Conservation (phyloP, 225 moss, liverwort and hornwort genomes). For the Polytrichum commune region DNA sequence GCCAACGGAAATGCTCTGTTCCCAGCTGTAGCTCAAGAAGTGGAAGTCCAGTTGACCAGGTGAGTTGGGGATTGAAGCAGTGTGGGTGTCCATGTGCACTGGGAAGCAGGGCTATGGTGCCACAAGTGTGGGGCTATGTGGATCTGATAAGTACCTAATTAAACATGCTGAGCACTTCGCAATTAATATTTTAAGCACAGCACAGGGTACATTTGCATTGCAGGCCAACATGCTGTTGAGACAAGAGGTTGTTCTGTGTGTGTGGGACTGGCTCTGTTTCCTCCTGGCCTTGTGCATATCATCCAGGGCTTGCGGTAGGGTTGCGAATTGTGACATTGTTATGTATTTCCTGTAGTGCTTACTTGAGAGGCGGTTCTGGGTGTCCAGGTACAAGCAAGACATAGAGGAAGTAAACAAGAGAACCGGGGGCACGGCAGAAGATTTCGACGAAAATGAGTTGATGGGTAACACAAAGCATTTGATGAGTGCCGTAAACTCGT, state of each 20-base stretch:
- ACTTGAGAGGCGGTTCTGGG: background rate
- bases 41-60: constrained; percentile 64
- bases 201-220: too few relatives aligned
- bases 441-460: constrained; percentile 81
- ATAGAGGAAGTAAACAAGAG: constrained; percentile 86
- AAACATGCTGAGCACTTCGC: too few relatives aligned
- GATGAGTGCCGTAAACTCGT: constrained; percentile 86
- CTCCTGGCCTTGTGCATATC: too few relatives aligned
- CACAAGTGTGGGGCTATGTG: too few relatives aligned
- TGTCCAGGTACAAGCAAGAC: constrained; percentile 81
- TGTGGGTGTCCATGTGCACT: background rate
- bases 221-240: too few relatives aligned
- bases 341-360: too few relatives aligned
- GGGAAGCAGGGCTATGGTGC: background rate
- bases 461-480: constrained; percentile 92
- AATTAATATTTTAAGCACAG: too few relatives aligned
- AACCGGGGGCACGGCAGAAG: constrained; percentile 69
- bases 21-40: constrained; percentile 93
- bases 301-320: too few relatives aligned
- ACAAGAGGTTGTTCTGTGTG: too few relatives aligned
- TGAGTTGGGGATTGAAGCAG: constrained; percentile 11
- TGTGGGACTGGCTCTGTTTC: too few relatives aligned
- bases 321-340: too few relatives aligned
- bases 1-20: constrained; percentile 77
- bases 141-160: background rate